Evolutionary conservation across 164 flowering plant genomes (phyloP).

Genomic region (Aristolochia fimbriata): DNA sequence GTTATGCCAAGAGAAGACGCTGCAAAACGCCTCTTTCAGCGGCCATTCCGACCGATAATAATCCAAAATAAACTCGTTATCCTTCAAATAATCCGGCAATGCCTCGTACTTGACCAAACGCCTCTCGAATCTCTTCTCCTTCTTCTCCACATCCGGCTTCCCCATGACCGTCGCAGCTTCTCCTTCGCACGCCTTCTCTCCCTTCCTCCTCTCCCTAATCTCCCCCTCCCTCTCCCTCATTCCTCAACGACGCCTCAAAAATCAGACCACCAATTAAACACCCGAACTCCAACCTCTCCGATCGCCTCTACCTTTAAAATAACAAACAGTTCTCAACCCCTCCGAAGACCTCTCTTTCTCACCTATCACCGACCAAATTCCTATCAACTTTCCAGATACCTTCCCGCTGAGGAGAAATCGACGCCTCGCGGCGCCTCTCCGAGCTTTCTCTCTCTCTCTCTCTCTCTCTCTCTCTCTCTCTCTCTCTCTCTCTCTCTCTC

Average conservation of each 20-base stretch:
- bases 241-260: background rate
- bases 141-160: background rate
- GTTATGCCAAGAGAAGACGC: constrained; percentile 79
- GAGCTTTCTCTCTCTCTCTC: no score
- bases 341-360: no score
- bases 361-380: no score
- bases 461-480: no score
- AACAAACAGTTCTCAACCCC: no score
- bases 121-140: constrained; percentile 19
- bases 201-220: background rate
- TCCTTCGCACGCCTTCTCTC: background rate
- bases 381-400: no score
- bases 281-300: no score
- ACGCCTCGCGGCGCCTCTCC: no score
- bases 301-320: no score
- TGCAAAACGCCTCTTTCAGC: constrained; percentile 50
- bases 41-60: constrained; percentile 89
- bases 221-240: background rate
- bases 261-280: background rate
- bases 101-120: constrained; percentile 61
- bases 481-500: no score
- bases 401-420: no score
- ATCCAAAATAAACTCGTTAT: constrained; percentile 76
- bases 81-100: constrained; percentile 73
- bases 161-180: background rate